Percentiles rank a stretch among this genome's conserved stretches.
Evolutionary conservation across 2,329 filamentous ascomycete genomes (phyloP).

Genomic region (Lasiodiplodia hormozganensis): DNA sequence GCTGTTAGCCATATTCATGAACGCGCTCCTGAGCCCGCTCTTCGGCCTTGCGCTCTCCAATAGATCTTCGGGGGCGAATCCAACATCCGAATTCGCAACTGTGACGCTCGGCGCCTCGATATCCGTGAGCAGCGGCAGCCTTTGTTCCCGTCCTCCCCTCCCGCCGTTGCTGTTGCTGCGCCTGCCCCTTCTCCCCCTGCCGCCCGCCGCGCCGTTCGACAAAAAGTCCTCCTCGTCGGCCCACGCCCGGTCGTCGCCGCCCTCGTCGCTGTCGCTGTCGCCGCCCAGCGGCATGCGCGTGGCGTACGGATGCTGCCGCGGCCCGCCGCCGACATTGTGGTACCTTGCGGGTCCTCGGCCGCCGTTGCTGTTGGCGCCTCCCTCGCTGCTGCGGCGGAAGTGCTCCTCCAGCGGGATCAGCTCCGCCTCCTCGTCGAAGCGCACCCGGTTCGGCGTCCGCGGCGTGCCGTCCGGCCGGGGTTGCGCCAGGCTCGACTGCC

Average conservation of each 20-base stretch:
- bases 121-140: slow-evolving; percentile 76
- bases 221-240: slow-evolving; percentile 69
- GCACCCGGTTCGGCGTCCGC: slow-evolving; percentile 74
- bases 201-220: slow-evolving; percentile 30
- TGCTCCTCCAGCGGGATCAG: slow-evolving; percentile 33
- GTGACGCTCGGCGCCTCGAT: slow-evolving; percentile 83
- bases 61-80: slow-evolving; percentile 64
- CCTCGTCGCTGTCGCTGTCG: slow-evolving; percentile 34
- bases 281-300: slow-evolving; percentile 14
- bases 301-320: slow-evolving; percentile 27
- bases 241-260: slow-evolving; percentile 47
- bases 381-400: background rate
- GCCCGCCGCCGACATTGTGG: background rate
- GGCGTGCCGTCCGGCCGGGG: slow-evolving; percentile 59
- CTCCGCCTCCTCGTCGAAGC: slow-evolving; percentile 64
- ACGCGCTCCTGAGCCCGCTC: slow-evolving; percentile 84
- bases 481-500: slow-evolving; percentile 56
- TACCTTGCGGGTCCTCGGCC: background rate
- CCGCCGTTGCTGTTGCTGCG: slow-evolving; percentile 37
- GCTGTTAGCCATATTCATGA: slow-evolving; percentile 99
- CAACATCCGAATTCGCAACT: slow-evolving; percentile 65
- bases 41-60: slow-evolving; percentile 74
- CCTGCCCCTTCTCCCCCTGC: slow-evolving; percentile 41
- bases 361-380: background rate
- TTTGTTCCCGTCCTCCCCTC: slow-evolving; percentile 52